phyloP scores from a whole-genome alignment of 2,329 filamentous ascomycete species.

The Botryotinia globosa region DNA sequence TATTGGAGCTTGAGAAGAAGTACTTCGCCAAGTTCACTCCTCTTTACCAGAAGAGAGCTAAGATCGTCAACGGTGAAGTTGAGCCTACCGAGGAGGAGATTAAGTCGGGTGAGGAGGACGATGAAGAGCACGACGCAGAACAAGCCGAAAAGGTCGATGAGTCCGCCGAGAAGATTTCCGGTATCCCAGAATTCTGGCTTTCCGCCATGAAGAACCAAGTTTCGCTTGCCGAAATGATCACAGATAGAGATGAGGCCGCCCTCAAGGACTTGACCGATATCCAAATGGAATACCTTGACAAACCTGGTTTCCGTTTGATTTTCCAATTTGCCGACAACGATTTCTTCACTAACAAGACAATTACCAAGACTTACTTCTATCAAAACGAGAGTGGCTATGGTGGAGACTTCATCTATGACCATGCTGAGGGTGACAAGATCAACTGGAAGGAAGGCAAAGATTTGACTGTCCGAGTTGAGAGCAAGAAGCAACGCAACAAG shows the following conservation, averaged over 20 bases:
- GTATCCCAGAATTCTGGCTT: constrained; percentile 99
- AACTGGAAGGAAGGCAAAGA: constrained; percentile 94
- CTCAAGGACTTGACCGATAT: constrained; percentile 89
- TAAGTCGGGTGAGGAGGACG: constrained; percentile 78
- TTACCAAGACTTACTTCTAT: constrained; percentile 99
- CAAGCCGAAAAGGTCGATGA: constrained; percentile 51
- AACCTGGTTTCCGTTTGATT: constrained; percentile 95
- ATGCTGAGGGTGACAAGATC: constrained; percentile 96
- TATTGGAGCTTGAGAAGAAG: constrained; percentile 97
- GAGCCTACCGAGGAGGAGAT: constrained; percentile 90
- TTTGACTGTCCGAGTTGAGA: constrained; percentile 89
- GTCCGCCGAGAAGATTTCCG: constrained; percentile 54
- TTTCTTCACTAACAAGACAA: constrained; percentile 94
- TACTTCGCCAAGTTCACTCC: constrained; percentile 99
- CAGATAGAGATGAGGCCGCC: constrained; percentile 91
- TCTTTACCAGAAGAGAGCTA: constrained; percentile 89
- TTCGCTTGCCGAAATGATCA: constrained; percentile 97
- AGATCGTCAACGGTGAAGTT: constrained; percentile 81
- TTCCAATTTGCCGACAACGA: constrained; percentile 96
- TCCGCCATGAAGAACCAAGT: constrained; percentile 99
- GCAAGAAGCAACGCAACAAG: constrained; percentile 99
- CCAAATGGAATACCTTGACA: constrained; percentile 98
- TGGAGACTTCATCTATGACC: constrained; percentile 99
- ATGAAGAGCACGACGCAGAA: constrained; percentile 53
- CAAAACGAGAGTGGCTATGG: constrained; percentile 98